Evolutionary conservation across 2,329 filamentous ascomycete genomes (phyloP).

Genomic region (Paracoccidioides brasiliensis): DNA sequence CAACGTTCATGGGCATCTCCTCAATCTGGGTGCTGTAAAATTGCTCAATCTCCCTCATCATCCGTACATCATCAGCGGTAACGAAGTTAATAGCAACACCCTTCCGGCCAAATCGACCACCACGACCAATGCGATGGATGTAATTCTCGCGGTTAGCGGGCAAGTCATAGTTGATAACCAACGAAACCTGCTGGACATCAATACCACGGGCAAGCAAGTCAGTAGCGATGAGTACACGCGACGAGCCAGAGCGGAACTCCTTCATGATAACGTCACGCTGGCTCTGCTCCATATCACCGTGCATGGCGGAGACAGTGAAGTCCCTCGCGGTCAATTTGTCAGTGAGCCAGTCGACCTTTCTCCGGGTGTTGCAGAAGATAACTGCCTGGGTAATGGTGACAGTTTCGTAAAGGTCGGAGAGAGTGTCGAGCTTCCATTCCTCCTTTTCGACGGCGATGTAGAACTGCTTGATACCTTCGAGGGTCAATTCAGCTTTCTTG

Average conservation of each 20-base stretch:
- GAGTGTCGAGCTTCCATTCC: slow-evolving; percentile 99
- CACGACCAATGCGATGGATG: slow-evolving; percentile 99
- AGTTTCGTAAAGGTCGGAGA: slow-evolving; percentile 97
- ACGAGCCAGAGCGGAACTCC: slow-evolving; percentile 98
- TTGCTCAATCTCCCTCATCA: slow-evolving; percentile 99
- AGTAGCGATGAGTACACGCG: slow-evolving; percentile 95
- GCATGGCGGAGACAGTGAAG: slow-evolving; percentile 99
- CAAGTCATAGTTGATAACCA: slow-evolving; percentile 99
- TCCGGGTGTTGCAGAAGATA: slow-evolving; percentile 99
- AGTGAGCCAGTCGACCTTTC: slow-evolving; percentile 99
- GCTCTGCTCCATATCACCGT: slow-evolving; percentile 97
- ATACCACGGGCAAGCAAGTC: slow-evolving; percentile 98
- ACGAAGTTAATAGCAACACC: slow-evolving; percentile 99
- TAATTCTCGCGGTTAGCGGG: slow-evolving; percentile 99
- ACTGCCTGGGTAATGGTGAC: slow-evolving; percentile 99
- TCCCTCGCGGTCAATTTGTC: slow-evolving; percentile 98
- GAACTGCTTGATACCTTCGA: slow-evolving; percentile 99
- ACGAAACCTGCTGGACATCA: slow-evolving; percentile 97
- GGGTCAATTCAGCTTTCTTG: slow-evolving; percentile 98
- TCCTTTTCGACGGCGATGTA: slow-evolving; percentile 99
- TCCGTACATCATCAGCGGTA: slow-evolving; percentile 95
- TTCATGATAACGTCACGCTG: slow-evolving; percentile 99
- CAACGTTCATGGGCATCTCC: slow-evolving; percentile 97
- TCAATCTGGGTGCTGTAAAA: slow-evolving; percentile 99
- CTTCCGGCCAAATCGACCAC: slow-evolving; percentile 99